Conservation (phyloP, 2,329 filamentous ascomycete genomes). For the Chaetoscypha palmicola region DNA sequence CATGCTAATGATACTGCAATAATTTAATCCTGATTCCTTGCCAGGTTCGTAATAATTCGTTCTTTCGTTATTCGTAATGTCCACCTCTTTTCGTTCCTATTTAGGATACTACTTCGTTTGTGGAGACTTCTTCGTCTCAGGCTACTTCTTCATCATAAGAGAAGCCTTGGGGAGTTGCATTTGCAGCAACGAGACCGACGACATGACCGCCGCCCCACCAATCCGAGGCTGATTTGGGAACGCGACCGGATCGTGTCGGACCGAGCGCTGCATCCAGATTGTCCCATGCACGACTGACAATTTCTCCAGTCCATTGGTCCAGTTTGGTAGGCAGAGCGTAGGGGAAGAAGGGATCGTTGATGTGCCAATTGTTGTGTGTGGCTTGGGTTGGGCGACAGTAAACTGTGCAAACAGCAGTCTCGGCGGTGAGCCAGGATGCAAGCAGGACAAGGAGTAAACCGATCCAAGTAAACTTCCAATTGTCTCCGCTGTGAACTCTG, state of each 20-base stretch:
- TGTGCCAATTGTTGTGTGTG: constrained; percentile 41
- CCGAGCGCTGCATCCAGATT: constrained; percentile 4
- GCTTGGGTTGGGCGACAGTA: constrained; percentile 51
- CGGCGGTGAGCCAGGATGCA: constrained; percentile 47
- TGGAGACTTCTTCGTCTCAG: too few relatives aligned
- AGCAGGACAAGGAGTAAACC: constrained; percentile 33
- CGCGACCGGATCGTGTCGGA: constrained; percentile 1
- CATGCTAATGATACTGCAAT: background rate
- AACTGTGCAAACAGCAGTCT: constrained; percentile 44
- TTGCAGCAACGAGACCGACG: background rate
- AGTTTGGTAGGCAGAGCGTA: constrained; percentile 53
- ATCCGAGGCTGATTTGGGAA: constrained; percentile 3
- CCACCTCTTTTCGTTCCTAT: background rate
- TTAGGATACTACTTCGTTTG: constrained; percentile 7
- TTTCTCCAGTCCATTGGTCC: constrained; percentile 46
- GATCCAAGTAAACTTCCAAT: constrained; percentile 25
- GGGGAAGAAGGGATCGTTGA: constrained; percentile 54
- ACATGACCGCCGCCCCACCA: constrained; percentile 11
- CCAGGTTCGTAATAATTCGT: background rate
- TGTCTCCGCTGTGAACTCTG: constrained; percentile 5
- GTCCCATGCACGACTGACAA: constrained; percentile 10
- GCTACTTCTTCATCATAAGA: too few relatives aligned
- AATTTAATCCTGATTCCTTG: background rate
- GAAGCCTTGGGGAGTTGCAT: too few relatives aligned
- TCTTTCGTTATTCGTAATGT: background rate